Conservation (phyloP, 345 rosid species). For the Nasturtium officinale region DNA sequence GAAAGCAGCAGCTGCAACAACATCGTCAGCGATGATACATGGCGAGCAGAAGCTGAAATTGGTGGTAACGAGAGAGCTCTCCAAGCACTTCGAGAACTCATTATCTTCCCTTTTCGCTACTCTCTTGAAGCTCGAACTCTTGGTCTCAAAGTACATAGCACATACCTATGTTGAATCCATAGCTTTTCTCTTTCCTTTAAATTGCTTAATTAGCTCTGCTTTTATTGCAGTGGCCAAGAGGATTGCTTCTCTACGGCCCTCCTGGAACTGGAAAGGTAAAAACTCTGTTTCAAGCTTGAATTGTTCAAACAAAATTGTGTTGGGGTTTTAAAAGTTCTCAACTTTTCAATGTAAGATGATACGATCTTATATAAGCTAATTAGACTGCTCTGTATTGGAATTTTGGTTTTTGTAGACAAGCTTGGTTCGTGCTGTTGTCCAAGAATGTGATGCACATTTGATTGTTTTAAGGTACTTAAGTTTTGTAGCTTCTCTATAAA, state of each 20-base stretch:
- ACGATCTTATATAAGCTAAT: slow-evolving; percentile 13
- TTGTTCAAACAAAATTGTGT: not conserved
- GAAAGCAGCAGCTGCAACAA: slow-evolving; percentile 29
- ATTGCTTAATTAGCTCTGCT: not conserved
- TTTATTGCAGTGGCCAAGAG: slow-evolving; percentile 74
- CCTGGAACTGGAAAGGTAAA: slow-evolving; percentile 96
- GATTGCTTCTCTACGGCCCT: slow-evolving; percentile 86
- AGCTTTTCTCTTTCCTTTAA: not conserved
- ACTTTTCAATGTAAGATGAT: slow-evolving; percentile 10
- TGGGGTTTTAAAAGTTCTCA: not conserved
- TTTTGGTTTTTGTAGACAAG: slow-evolving; percentile 58
- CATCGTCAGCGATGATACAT: slow-evolving; percentile 35
- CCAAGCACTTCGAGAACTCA: slow-evolving; percentile 83
- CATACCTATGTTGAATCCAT: not conserved
- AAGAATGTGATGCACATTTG: slow-evolving; percentile 76
- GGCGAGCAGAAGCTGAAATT: slow-evolving; percentile 77
- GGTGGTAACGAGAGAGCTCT: slow-evolving; percentile 81
- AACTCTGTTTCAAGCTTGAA: slow-evolving; percentile 16
- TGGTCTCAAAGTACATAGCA: slow-evolving; percentile 65
- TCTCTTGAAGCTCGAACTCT: slow-evolving; percentile 67
- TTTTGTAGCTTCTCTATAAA: not conserved
- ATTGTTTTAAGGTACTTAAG: slow-evolving; percentile 70
- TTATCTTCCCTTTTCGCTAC: slow-evolving; percentile 72
- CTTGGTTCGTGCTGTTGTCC: slow-evolving; percentile 89
- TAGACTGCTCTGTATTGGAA: not conserved